A percentile compares a stretch with the other conserved stretches of the same genome.
These are phyloP conservation scores for Chalciporus chontae DNA, from an alignment of 768 basidiomycete species.

Conservation along the genomic window DNA sequence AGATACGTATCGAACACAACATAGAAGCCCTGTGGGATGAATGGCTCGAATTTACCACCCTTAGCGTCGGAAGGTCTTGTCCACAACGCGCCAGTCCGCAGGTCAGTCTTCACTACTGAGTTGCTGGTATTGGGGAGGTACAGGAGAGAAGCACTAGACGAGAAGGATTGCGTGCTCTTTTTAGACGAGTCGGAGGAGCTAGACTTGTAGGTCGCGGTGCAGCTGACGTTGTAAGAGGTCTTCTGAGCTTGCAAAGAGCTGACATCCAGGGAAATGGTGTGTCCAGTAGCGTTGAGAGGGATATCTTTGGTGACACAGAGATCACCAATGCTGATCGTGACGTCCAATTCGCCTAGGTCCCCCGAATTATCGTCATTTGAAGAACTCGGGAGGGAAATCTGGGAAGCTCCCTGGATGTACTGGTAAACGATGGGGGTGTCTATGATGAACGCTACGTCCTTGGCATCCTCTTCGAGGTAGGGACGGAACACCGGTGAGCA, in stretches of 20 bases:
- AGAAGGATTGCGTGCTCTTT: conserved; percentile 28
- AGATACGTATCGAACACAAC: conserved; percentile 56
- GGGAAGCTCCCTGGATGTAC: conserved; percentile 32
- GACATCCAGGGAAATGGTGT: conserved; percentile 34
- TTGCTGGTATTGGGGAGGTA: conserved; percentile 39
- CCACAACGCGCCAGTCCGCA: conserved; percentile 43
- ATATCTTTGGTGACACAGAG: conserved; percentile 26
- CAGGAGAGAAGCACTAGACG: conserved; percentile 30
- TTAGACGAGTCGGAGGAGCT: conserved; percentile 2
- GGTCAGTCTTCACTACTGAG: conserved; percentile 47
- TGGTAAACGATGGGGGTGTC: conserved; percentile 37
- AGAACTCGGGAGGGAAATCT: conserved; percentile 22
- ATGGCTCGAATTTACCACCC: conserved; percentile 29
- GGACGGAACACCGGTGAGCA: conserved; percentile 47
- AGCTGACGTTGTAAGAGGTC: conserved; percentile 32
- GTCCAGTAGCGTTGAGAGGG: conserved; percentile 36
- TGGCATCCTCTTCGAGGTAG: conserved; percentile 42
- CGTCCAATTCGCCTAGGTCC: conserved; percentile 14
- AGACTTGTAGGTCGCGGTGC: conserved; percentile 29
- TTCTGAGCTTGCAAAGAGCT: conserved; percentile 26
- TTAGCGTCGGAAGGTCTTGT: conserved; percentile 30
- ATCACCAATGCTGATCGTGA: conserved; percentile 32
- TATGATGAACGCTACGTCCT: conserved; percentile 28
- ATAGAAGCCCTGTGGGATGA: conserved; percentile 75
- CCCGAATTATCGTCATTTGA: neutral